A percentile compares a stretch with the other conserved stretches of the same genome.
These are phyloP conservation scores for Cladorrhinum samala DNA, from an alignment of 495 filamentous ascomycete genomes.

Conservation along the genomic window DNA sequence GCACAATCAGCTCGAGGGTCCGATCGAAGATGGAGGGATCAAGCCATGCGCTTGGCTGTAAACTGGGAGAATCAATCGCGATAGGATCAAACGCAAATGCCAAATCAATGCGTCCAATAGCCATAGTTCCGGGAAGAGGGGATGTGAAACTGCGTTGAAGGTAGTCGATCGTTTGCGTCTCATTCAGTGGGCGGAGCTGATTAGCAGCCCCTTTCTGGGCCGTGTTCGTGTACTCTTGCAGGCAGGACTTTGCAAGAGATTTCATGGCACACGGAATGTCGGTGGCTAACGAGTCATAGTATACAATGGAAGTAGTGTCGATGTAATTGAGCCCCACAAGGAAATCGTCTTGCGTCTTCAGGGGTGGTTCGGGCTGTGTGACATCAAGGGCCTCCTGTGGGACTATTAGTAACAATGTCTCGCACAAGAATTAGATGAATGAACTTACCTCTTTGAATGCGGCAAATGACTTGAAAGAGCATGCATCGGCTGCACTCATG, in stretches of 20 bases:
- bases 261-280: conserved; percentile 28
- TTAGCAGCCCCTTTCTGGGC: background rate
- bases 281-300: conserved; percentile 20
- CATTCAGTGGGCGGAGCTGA: conserved; percentile 20
- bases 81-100: conserved; percentile 54
- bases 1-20: conserved; percentile 51
- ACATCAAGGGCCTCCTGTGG: conserved; percentile 52
- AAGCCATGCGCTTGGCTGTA: conserved; percentile 30
- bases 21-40: conserved; percentile 68
- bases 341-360: conserved; percentile 58
- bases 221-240: conserved; percentile 15
- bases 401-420: conserved; percentile 5
- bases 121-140: conserved; percentile 11
- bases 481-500: conserved; percentile 49
- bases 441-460: conserved; percentile 33
- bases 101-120: conserved; percentile 37
- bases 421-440: conserved; percentile 3
- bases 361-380: conserved; percentile 51
- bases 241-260: conserved; percentile 28
- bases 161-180: conserved; percentile 20
- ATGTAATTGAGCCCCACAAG: conserved; percentile 57
- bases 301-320: conserved; percentile 35
- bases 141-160: conserved; percentile 26
- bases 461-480: conserved; percentile 34
- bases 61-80: conserved; percentile 35